Evolutionary conservation across 805 yeast genomes (phyloP).

Genomic region (Kockiozyma suomiensis): DNA sequence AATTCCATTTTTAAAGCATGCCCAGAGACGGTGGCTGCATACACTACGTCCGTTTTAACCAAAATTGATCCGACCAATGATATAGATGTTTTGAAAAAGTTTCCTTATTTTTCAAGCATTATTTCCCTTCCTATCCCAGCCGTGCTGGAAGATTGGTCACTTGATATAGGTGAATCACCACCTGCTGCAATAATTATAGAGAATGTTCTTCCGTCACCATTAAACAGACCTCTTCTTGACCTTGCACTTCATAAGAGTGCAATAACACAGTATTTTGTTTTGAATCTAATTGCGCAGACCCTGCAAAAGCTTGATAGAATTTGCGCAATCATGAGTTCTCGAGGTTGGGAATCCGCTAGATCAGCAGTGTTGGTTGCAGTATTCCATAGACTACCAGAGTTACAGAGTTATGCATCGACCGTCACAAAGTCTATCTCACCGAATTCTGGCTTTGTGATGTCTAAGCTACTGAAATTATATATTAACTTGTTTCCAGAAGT

Average conservation of each 20-base stretch:
- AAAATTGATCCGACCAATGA: conserved; percentile 77
- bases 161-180: conserved; percentile 38
- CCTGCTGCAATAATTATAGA: conserved; percentile 51
- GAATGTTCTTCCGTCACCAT: conserved; percentile 62
- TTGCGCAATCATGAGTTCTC: conserved; percentile 43
- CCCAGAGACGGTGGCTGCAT: conserved; percentile 77
- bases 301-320: conserved; percentile 57
- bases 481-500: conserved; percentile 9
- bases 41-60: conserved; percentile 41
- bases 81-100: conserved; percentile 80
- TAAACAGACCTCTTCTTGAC: conserved; percentile 59
- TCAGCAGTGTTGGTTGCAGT: conserved; percentile 44
- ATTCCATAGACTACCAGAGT: conserved; percentile 43
- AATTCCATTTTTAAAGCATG: conserved; percentile 53
- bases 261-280: conserved; percentile 60
- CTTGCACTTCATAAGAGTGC: conserved; percentile 53
- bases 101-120: conserved; percentile 61
- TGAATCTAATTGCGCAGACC: conserved; percentile 59
- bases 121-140: conserved; percentile 60
- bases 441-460: conserved; percentile 3
- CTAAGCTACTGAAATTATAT: conserved; percentile 17
- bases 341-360: conserved; percentile 48
- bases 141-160: not conserved
- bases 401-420: conserved; percentile 31
- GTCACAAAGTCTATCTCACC: not conserved